Percentiles rank a stretch among this genome's conserved stretches.
Evolutionary conservation across 495 filamentous ascomycete genomes (phyloP).

Genomic region (Trichoderma reesei): DNA sequence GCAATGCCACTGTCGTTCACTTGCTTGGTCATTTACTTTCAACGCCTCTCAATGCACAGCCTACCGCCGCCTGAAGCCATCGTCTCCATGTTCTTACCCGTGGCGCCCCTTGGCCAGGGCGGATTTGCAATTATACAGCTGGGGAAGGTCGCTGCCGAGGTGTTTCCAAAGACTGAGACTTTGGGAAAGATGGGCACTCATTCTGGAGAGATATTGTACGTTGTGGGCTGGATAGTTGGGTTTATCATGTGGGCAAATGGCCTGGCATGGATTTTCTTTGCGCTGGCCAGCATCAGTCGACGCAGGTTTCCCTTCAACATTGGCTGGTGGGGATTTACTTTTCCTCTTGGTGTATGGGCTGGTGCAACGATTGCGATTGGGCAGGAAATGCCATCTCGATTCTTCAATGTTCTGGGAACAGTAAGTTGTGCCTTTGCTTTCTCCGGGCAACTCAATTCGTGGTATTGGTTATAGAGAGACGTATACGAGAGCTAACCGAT

Average conservation of each 20-base stretch:
- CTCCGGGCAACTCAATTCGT: neutral
- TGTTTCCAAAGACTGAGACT: conserved; percentile 38
- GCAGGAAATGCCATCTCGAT: conserved; percentile 38
- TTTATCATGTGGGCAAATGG: conserved; percentile 54
- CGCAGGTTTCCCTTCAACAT: conserved; percentile 52
- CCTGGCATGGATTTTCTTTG: conserved; percentile 54
- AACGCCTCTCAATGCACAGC: conserved; percentile 46
- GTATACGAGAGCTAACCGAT: neutral
- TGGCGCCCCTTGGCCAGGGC: conserved; percentile 50
- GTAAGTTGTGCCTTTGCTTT: conserved; percentile 27
- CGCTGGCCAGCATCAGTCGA: conserved; percentile 32
- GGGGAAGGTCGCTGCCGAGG: conserved; percentile 36
- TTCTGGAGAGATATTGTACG: conserved; percentile 44
- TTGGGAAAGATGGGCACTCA: conserved; percentile 11
- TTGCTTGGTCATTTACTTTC: conserved; percentile 50
- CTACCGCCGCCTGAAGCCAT: conserved; percentile 49
- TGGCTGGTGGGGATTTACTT: conserved; percentile 60
- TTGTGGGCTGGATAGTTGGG: conserved; percentile 39
- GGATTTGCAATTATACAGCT: conserved; percentile 48
- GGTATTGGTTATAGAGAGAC: neutral
- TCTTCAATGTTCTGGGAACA: conserved; percentile 44
- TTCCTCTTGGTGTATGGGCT: conserved; percentile 49
- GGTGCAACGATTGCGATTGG: conserved; percentile 39
- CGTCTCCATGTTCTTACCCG: conserved; percentile 50
- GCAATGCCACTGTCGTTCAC: conserved; percentile 46